Base-by-base conservation (phyloP, 2,329 filamentous ascomycete genomes). In the Lecanoromycetidae sp. region DNA sequence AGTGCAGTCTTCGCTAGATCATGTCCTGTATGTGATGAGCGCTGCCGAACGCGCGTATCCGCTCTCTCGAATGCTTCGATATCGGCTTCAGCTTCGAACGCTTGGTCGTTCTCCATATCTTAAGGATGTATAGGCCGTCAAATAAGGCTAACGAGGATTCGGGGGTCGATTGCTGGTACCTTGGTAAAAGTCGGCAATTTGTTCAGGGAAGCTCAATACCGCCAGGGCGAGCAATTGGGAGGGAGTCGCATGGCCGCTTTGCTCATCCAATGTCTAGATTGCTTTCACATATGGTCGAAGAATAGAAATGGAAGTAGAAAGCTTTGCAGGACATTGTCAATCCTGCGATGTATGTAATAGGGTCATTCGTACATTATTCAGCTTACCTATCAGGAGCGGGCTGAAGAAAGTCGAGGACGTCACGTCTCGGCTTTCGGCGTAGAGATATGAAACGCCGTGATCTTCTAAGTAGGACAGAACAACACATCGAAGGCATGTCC, bases 81-180 rank as follows among this genome's bases (percentile, higher is more conserved):
- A 6, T 49, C 49, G 6, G 43, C 46, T 30, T 54, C 46, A 7
- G 40, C 42, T 17, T 51, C 49, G 26, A 52, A 52, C 15, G 26
- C 39, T 33, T 52, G 33, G 13, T 54, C 49, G 13, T 47, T 42
- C 23, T 47, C 44, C 44, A 46, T 46, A 10, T 22, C 25, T 19
- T 3, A n/a, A 22, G 15, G 3, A 15, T 13, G 23, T 9, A 33
- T 27, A 8, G 12, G 27, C 20, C 17, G 26, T 13, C 15, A 30
- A 3, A n/a, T 46, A n/a, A 27, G 9, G 13, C 13, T 32, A 17
- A 13, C 29, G 25, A 22, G 5, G 13, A 15, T 3, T 17, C 19
- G 17, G 22, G 27, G 13, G 5, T 19, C n/a, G 5, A 27, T 19
- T 4, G 25, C 15, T 25, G 13, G 15, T 29, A n/a, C 5, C 13